These are phyloP conservation scores for Pneumocystis sp. DNA, from an alignment of 1,139 yeast species.

Conservation along the genomic window DNA sequence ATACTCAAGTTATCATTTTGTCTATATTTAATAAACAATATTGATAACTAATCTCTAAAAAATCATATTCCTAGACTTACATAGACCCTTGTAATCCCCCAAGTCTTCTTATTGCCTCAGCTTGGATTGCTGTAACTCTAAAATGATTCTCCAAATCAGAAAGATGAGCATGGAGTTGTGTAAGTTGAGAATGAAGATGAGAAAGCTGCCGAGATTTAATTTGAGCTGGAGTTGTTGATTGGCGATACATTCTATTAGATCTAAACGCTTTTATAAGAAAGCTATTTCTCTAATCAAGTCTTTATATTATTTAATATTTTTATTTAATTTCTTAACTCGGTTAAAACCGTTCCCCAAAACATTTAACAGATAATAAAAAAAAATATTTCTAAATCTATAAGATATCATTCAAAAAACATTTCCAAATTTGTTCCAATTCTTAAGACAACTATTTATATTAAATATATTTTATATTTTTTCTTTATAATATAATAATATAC, in stretches of 20 bases:
- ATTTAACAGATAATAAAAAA: not conserved
- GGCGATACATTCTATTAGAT: constrained; percentile 3
- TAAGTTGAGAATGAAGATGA: constrained; percentile 48
- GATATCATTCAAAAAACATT: not conserved
- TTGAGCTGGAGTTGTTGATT: constrained; percentile 12
- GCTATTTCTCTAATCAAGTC: not conserved
- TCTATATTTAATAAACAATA: not conserved
- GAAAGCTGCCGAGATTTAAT: constrained; percentile 40
- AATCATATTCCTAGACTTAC: constrained; percentile 18
- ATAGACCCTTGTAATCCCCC: constrained; percentile 50
- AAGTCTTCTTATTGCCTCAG: constrained; percentile 38
- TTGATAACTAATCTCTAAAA: constrained; percentile 1
- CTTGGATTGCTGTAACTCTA: constrained; percentile 41
- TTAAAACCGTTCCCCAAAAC: no score
- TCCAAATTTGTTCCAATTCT: not conserved
- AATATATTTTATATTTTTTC: not conserved
- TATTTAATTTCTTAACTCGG: not conserved
- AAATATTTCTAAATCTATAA: not conserved
- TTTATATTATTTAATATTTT: not conserved
- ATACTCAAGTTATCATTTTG: not conserved
- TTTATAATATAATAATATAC: no score
- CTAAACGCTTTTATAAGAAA: not conserved
- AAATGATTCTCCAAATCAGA: constrained; percentile 42
- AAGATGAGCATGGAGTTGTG: constrained; percentile 46
- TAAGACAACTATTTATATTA: not conserved